Conservation (phyloP, 2,329 filamentous ascomycete species). For the Penicillium hesseltinei region DNA sequence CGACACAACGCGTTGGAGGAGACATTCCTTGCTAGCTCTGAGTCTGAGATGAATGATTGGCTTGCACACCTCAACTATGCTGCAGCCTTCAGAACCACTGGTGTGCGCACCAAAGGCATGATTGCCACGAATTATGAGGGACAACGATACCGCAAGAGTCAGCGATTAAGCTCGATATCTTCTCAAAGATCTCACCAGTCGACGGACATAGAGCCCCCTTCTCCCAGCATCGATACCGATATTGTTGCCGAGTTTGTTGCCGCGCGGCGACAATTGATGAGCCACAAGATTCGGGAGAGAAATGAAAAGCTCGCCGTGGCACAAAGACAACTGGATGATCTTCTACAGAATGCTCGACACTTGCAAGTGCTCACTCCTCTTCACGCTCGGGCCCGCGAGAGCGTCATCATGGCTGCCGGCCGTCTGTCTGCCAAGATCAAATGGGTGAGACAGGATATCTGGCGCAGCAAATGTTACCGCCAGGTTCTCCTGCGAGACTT, state of each 20-base stretch:
- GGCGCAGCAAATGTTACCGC: conserved; percentile 84
- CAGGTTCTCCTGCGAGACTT: conserved; percentile 85
- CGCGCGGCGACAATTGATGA: conserved; percentile 78
- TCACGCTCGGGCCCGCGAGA: conserved; percentile 82
- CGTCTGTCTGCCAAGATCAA: conserved; percentile 84
- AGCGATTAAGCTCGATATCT: conserved; percentile 58
- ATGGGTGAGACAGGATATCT: conserved; percentile 92
- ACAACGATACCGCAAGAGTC: conserved; percentile 61
- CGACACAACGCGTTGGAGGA: conserved; percentile 85
- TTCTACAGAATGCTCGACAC: conserved; percentile 86
- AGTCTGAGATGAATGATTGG: conserved; percentile 95
- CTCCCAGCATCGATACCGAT: conserved; percentile 69
- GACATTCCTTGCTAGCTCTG: conserved; percentile 83
- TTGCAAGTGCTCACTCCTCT: conserved; percentile 86
- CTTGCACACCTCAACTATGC: conserved; percentile 94
- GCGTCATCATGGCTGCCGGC: conserved; percentile 79
- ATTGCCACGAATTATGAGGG: conserved; percentile 82
- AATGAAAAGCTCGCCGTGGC: conserved; percentile 72
- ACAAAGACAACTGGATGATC: conserved; percentile 75
- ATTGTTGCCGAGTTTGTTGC: conserved; percentile 83
- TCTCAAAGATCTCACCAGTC: conserved; percentile 65
- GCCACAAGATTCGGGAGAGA: conserved; percentile 76
- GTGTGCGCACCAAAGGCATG: conserved; percentile 85
- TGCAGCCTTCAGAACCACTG: conserved; percentile 86
- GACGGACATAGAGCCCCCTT: conserved; percentile 66